Conservation (phyloP, 805 yeast genomes). For the Kodamaea sagamina region DNA sequence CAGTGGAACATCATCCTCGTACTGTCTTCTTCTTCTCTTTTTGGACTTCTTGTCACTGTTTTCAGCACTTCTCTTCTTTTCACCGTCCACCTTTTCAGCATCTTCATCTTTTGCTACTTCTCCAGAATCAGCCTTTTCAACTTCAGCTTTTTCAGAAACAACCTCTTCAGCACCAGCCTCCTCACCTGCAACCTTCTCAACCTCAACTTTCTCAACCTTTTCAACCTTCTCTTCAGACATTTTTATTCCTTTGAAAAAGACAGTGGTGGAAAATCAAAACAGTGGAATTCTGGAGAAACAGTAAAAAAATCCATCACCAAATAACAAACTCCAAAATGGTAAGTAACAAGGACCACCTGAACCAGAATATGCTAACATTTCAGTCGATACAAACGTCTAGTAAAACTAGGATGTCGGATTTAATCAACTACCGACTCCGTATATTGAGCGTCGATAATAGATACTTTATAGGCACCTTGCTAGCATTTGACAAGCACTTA, state of each 20-base stretch:
- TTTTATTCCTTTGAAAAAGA: slow-evolving; percentile 2
- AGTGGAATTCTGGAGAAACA: slow-evolving; percentile 2
- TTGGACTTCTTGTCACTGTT: slow-evolving; percentile 31
- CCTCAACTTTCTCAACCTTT: slow-evolving; percentile 16
- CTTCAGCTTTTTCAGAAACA: slow-evolving; percentile 17
- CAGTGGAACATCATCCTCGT: slow-evolving; percentile 58
- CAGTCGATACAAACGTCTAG: slow-evolving; percentile 20
- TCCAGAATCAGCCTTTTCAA: slow-evolving; percentile 17
- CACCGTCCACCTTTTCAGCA: slow-evolving; percentile 16
- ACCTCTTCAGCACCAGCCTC: slow-evolving; percentile 8
- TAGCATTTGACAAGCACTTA: slow-evolving; percentile 89
- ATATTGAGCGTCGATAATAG: slow-evolving; percentile 78
- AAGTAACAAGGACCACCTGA: neutral
- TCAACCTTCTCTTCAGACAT: slow-evolving; percentile 7
- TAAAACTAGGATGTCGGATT: slow-evolving; percentile 56
- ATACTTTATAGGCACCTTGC: slow-evolving; percentile 72
- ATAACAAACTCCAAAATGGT: slow-evolving; percentile 7
- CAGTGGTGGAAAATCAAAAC: slow-evolving; percentile 6
- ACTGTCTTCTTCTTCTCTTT: slow-evolving; percentile 59
- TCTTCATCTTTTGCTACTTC: slow-evolving; percentile 17
- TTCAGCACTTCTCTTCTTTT: slow-evolving; percentile 16
- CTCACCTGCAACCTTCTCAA: slow-evolving; percentile 16
- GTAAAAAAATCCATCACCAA: slow-evolving; percentile 5
- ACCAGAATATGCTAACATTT: slow-evolving; percentile 8
- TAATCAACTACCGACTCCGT: slow-evolving; percentile 71